Evolutionary conservation across 495 filamentous ascomycete genomes (phyloP), one percentile per base, ranked within the genome.

Genomic region (Penicillium goetzii): DNA sequence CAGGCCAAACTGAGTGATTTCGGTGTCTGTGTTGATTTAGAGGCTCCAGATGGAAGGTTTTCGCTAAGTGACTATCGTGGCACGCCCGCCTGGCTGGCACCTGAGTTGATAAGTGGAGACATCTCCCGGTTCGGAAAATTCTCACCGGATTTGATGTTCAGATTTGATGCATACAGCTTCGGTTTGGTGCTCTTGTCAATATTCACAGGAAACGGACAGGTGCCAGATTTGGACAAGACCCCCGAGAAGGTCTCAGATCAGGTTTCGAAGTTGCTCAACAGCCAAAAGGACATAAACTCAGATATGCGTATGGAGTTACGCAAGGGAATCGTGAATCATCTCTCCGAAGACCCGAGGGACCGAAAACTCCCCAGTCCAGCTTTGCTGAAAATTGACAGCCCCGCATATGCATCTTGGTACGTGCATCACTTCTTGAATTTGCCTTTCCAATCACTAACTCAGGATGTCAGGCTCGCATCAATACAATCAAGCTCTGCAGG

Each of bases 1-100:
- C 53, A 62, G 6, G 73, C 71, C 11, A 75, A 75, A 34, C 34
- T 75, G 36, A 68, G 62, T 43, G 72, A 75, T 53, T 75, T 75
- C 57, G 72, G 71, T 2, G 56, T 66, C 12, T 72, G 69, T 55
- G 23, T 69, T 51, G 66, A 69, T 43, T 26, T 74, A 9, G 71
- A 65, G 47, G 30, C 63, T 9, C 47, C 62, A 2, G 60, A 68
- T 19, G 55, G 19, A 11, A 57, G n/a, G n/a, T 61, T 66, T 15
- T 59, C 51, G 1, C 40, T 67, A 10, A 56, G 33, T 34, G 67
- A 66, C 40, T 71, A 66, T 60, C 51, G 61, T 3, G 72, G 72
- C 2, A 72, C 69, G n/a, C 55, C 52, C 2, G 72, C 59, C 33
- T 74, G 72, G 72, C 25, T 60, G 34, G 60, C 69, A 3, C 72